phyloP scores from a whole-genome alignment of 2,329 filamentous ascomycete genomes.

The Cercospora sp. region DNA sequence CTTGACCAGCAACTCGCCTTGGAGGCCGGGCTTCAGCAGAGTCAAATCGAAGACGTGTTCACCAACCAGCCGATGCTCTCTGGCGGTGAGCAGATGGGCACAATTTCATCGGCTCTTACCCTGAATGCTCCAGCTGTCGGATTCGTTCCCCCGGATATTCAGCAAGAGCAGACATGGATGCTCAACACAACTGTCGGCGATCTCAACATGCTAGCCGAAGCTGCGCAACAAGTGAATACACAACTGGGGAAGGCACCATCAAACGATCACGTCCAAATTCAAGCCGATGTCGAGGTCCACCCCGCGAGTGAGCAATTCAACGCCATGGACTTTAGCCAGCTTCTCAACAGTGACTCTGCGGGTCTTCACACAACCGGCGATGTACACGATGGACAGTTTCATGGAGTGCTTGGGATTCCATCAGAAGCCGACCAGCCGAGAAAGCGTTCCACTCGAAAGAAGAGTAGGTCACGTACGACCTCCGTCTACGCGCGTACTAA shows the following conservation, averaged over 20 bases:
- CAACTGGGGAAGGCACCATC: background rate
- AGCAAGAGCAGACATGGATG: conserved; percentile 3
- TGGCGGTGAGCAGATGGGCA: background rate
- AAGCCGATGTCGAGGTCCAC: background rate
- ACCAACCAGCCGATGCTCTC: background rate
- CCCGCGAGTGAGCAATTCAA: background rate
- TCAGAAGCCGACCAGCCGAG: background rate
- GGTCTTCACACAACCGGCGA: background rate
- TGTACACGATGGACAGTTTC: background rate
- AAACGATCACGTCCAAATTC: background rate
- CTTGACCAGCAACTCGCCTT: background rate
- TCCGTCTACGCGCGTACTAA: background rate
- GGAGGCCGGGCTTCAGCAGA: background rate
- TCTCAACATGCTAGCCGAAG: conserved; percentile 5
- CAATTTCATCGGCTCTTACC: background rate
- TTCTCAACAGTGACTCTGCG: conserved; percentile 1
- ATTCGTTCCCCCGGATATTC: background rate
- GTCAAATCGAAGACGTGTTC: background rate
- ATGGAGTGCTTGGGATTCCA: background rate
- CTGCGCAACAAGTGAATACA: background rate
- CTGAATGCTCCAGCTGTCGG: background rate
- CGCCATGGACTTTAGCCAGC: conserved; percentile 11
- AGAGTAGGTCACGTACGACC: background rate
- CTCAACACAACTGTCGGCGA: conserved; percentile 1
- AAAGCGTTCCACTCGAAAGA: conserved; percentile 2